phyloP scores from a whole-genome alignment of 2,329 filamentous ascomycete species.

The Colletotrichum chlorophyti region DNA sequence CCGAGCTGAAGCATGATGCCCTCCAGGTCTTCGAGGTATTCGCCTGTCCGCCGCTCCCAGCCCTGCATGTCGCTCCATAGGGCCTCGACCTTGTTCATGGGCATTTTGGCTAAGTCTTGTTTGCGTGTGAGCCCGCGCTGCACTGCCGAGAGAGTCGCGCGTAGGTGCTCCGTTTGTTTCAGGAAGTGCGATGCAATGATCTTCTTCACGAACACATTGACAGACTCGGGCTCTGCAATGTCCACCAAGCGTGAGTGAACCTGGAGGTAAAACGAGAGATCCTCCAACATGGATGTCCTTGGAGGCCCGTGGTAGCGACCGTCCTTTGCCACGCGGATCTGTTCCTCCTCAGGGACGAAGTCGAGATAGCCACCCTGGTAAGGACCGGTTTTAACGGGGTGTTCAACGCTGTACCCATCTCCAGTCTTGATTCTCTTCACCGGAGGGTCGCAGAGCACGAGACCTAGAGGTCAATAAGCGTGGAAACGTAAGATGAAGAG shows the following conservation, averaged over 20 bases:
- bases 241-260: conserved; percentile 26
- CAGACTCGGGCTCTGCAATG: conserved; percentile 17
- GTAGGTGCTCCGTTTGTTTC: conserved; percentile 32
- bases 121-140: conserved; percentile 35
- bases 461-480: conserved; percentile 14
- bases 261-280: conserved; percentile 33
- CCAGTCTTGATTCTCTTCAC: conserved; percentile 31
- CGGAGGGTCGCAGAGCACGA: conserved; percentile 34
- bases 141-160: conserved; percentile 30
- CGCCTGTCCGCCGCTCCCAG: conserved; percentile 34
- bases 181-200: conserved; percentile 34
- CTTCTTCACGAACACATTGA: conserved; percentile 32
- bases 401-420: conserved; percentile 22
- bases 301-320: conserved; percentile 28
- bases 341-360: conserved; percentile 32
- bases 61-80: conserved; percentile 36
- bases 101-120: conserved; percentile 32
- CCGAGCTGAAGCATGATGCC: conserved; percentile 34
- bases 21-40: conserved; percentile 35
- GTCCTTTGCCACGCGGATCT: conserved; percentile 15
- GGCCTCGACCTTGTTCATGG: conserved; percentile 32
- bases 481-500: neutral
- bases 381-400: conserved; percentile 27
- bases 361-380: conserved; percentile 36
- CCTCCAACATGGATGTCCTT: conserved; percentile 32